Base-by-base conservation (phyloP, 345 rosid genomes). In the Euphorbia lathyris region DNA sequence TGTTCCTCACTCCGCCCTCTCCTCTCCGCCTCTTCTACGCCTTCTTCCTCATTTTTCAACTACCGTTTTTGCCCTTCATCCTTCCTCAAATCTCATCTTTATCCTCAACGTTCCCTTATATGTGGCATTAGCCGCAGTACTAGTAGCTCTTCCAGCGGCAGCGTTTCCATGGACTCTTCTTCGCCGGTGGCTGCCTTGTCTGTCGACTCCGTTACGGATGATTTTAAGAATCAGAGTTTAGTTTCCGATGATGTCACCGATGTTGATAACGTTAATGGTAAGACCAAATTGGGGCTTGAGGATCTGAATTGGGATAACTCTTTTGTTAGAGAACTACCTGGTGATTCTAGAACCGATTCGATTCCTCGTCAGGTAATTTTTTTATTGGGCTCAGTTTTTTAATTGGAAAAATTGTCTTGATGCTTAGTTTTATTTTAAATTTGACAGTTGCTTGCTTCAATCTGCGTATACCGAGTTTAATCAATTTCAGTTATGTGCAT, bases 251-350 rank as follows among this genome's bases (percentile, higher is more conserved):
- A 76, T 55, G 76, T 65, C 26, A 70, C n/a, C 29, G 68, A 22
- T 59, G 85, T 71, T 51, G 71, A 62, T 45, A 68, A 47, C 29
- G 43, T 40, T 26, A 62, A 22, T 55, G 60, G 17, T 43, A 73
- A 57, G 42, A 65, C 27, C 63, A 84, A 73, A 62, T 48, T 76
- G 72, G 79, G 57, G 66, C 88, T 95, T 26, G 90, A 95, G 67
- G 97, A 88, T 76, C 92, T 90, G 68, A 84, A 83, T 48, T 95
- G 98, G 98, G 94, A 95, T 74, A 80, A 92, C 70, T 95, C 99
- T 6, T 92, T 95, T 72, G 91, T 92, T 68, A 74, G 82, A 72
- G 97, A 81, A 61, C 62, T 95, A 81, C 99, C 99, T 16, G 97
- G 92, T 58, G 99, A 95, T 78, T 82, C 91, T 0, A 77, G 88